These are phyloP conservation scores for Cucumis hystrix DNA, from an alignment of 306 rosid genomes.

Conservation along the genomic window DNA sequence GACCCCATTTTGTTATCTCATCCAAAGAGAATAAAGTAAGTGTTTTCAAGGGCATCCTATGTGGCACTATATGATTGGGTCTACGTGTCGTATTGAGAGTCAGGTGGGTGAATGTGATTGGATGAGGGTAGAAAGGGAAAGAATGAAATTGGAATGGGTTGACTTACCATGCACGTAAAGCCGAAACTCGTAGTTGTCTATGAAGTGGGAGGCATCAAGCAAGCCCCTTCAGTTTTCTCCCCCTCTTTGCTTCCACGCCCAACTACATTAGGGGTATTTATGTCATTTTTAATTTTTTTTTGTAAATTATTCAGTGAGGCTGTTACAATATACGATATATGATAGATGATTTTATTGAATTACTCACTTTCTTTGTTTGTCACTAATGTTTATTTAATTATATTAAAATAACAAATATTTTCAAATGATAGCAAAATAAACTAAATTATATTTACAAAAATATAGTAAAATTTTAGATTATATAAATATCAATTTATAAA, in stretches of 20 bases:
- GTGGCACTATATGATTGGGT: background rate
- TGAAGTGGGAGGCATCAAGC: constrained; percentile 75
- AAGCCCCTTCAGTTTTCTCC: constrained; percentile 17
- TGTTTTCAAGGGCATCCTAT: background rate
- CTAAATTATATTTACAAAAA: no score
- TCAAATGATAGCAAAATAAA: no score
- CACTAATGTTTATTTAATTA: no score
- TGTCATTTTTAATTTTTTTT: background rate
- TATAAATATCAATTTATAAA: no score
- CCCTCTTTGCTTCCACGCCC: constrained; percentile 76
- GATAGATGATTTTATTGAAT: no score
- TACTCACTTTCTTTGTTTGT: no score
- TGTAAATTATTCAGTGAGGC: no score
- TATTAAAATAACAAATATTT: no score
- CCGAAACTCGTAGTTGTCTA: constrained; percentile 45
- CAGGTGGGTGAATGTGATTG: background rate
- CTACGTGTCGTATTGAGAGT: background rate
- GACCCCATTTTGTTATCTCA: background rate
- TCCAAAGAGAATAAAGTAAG: no score
- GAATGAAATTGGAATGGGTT: constrained; percentile 13
- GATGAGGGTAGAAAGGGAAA: background rate
- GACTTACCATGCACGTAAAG: constrained; percentile 96
- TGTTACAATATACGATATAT: no score
- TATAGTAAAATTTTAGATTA: no score
- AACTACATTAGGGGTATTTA: background rate